These are phyloP conservation scores for Arxiozyma telluris DNA, from an alignment of 1,139 yeast genomes.

Conservation along the genomic window DNA sequence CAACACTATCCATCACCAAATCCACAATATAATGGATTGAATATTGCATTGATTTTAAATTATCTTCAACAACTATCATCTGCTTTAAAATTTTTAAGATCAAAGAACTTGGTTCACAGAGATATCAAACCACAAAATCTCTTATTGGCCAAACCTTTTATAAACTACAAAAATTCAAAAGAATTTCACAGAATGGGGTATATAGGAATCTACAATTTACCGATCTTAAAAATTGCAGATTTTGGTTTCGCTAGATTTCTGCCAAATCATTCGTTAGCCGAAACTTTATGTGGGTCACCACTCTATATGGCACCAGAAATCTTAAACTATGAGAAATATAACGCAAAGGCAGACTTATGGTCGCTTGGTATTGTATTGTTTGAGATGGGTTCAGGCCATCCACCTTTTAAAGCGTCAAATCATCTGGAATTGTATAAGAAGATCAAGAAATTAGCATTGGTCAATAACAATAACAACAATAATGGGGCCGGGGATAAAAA, in stretches of 20 bases:
- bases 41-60: conserved; percentile 69
- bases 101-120: conserved; percentile 79
- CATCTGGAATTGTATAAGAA: conserved; percentile 81
- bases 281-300: conserved; percentile 95
- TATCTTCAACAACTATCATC: conserved; percentile 80
- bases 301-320: conserved; percentile 98
- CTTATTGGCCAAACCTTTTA: conserved; percentile 67
- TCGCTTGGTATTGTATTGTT: conserved; percentile 93
- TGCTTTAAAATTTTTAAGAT: conserved; percentile 72
- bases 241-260: conserved; percentile 94
- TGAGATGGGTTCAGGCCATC: conserved; percentile 91
- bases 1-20: conserved; percentile 76
- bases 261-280: conserved; percentile 90
- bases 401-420: conserved; percentile 89
- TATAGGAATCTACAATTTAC: conserved; percentile 80
- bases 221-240: conserved; percentile 87
- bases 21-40: conserved; percentile 64
- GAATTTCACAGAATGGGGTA: conserved; percentile 49
- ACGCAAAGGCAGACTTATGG: conserved; percentile 97
- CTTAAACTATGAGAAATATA: conserved; percentile 83
- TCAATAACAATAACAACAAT: too few species aligned
- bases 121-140: conserved; percentile 93
- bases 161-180: conserved; percentile 42
- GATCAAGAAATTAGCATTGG: conserved; percentile 52
- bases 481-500: conserved; percentile 30